A percentile compares a stretch with the other conserved stretches of the same genome.
phyloP scores from a whole-genome alignment of 2,329 filamentous ascomycete species.

The Ascochyta rabiei region DNA sequence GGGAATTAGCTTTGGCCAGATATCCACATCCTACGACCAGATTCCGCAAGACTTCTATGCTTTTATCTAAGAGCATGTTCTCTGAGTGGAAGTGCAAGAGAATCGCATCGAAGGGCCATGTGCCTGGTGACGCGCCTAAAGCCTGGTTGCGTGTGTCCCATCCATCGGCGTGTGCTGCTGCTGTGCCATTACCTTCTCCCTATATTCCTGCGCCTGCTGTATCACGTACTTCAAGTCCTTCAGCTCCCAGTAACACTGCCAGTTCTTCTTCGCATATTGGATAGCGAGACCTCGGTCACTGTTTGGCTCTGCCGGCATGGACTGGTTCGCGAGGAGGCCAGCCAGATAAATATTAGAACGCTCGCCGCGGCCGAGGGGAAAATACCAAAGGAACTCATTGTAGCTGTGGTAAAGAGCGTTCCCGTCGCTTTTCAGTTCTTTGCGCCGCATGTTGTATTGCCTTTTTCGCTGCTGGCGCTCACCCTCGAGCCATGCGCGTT shows the following conservation, averaged over 20 bases:
- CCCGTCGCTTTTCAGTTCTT: constrained; percentile 8
- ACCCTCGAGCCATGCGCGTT: background rate
- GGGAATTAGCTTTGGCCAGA: no score
- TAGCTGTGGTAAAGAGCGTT: constrained; percentile 18
- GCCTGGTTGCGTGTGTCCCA: background rate
- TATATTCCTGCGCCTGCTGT: background rate
- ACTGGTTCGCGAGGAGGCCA: constrained; percentile 16
- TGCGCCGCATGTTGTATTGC: background rate
- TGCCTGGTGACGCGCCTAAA: background rate
- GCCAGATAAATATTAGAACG: constrained; percentile 5
- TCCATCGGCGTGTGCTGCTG: background rate
- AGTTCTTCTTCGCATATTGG: constrained; percentile 18
- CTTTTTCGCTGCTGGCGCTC: background rate
- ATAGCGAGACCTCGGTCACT: constrained; percentile 20
- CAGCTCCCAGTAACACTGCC: constrained; percentile 11
- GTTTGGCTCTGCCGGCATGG: constrained; percentile 3
- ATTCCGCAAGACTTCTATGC: no score
- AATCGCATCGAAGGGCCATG: no score
- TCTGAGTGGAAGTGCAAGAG: no score
- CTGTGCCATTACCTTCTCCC: background rate
- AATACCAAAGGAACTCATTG: constrained; percentile 8
- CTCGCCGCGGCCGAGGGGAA: constrained; percentile 3
- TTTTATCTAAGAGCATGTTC: no score
- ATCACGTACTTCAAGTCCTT: background rate
- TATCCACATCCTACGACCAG: no score